Conservation (phyloP, 768 basidiomycete genomes). For the Lentinula sp. region DNA sequence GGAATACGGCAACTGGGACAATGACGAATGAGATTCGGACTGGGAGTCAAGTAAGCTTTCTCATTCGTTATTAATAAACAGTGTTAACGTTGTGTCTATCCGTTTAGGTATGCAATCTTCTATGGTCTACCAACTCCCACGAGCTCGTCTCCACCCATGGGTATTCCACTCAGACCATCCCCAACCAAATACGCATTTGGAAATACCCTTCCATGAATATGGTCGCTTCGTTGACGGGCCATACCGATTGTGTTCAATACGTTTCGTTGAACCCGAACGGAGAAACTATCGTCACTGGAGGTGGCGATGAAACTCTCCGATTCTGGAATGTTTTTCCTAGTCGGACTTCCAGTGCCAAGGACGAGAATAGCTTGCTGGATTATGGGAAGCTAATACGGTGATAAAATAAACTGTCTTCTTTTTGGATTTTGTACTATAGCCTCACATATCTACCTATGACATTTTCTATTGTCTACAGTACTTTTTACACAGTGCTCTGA, state of each 20-base stretch:
- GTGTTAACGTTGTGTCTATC: conserved; percentile 21
- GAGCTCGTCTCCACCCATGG: conserved; percentile 78
- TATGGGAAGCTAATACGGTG: conserved; percentile 27
- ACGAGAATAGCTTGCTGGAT: conserved; percentile 32
- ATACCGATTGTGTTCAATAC: conserved; percentile 68
- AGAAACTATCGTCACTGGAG: conserved; percentile 74
- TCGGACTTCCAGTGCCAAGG: conserved; percentile 1
- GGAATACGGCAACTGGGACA: conserved; percentile 65
- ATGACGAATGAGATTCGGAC: conserved; percentile 65
- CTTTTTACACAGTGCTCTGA: too few relatives aligned
- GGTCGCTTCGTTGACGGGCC: conserved; percentile 67
- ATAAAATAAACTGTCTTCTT: neutral
- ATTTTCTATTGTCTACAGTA: too few relatives aligned
- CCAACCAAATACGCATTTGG: conserved; percentile 72
- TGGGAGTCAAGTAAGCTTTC: conserved; percentile 57
- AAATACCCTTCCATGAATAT: conserved; percentile 68
- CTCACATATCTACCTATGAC: too few relatives aligned
- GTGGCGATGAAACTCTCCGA: conserved; percentile 72
- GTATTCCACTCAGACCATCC: conserved; percentile 61
- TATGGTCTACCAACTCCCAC: conserved; percentile 69
- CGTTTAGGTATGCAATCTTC: conserved; percentile 56
- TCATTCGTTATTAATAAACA: neutral
- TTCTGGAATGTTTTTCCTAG: conserved; percentile 77
- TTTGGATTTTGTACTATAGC: too few relatives aligned
- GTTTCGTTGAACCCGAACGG: conserved; percentile 71